Conservation (phyloP, 176 grass and related monocot species). For the Oryza glumipatula region DNA sequence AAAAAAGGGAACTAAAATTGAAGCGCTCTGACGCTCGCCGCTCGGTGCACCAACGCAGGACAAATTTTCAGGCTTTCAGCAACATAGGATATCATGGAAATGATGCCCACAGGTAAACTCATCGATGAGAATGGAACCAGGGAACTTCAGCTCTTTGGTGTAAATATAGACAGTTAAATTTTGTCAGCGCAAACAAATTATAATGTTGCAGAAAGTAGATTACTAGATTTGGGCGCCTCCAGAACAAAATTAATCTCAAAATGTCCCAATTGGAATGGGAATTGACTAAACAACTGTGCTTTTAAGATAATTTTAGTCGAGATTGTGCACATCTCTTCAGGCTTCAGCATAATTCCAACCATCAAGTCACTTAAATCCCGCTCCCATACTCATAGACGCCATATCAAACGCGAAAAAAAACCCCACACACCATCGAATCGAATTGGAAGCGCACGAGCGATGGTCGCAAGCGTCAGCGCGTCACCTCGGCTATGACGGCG, state of each 20-base stretch:
- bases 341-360: not conserved
- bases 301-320: not conserved
- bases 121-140: not conserved
- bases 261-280: not conserved
- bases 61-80: not conserved
- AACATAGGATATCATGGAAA: not conserved
- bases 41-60: not conserved
- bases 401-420: not conserved
- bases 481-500: constrained; percentile 77
- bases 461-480: not conserved
- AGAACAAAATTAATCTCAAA: not conserved
- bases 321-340: not conserved
- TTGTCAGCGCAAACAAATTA: not conserved
- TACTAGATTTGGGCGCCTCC: not conserved
- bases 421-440: not conserved
- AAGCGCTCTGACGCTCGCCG: too few species aligned
- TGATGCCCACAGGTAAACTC: not conserved
- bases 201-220: not conserved
- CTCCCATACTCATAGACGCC: not conserved
- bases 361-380: not conserved
- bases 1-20: too few species aligned
- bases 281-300: not conserved
- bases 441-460: too few species aligned
- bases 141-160: too few species aligned
- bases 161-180: not conserved